Conservation (phyloP, 2,329 filamentous ascomycete genomes). For the Verticillium tricorpus region DNA sequence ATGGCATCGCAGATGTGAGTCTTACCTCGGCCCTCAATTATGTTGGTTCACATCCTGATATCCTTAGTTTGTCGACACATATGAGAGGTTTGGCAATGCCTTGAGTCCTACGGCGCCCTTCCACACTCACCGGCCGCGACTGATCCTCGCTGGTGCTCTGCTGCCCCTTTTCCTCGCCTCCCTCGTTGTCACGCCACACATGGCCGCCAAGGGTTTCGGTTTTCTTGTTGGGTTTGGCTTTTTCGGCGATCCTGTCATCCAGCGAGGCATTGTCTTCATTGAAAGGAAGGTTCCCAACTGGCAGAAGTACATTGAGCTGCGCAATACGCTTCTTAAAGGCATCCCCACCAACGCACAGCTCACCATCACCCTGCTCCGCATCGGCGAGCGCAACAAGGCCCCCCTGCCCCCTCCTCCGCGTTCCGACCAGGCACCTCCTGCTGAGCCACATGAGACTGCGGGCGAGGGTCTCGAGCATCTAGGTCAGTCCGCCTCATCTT, state of each 20-base stretch:
- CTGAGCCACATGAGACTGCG: conserved; percentile 38
- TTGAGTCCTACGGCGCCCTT: conserved; percentile 63
- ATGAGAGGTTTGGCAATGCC: conserved; percentile 48
- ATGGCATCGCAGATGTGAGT: conserved; percentile 38
- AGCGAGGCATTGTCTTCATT: conserved; percentile 51
- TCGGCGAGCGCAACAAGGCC: conserved; percentile 76
- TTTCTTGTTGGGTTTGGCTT: conserved; percentile 70
- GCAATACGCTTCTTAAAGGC: conserved; percentile 73
- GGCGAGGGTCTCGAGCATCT: conserved; percentile 29
- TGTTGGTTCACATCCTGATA: neutral
- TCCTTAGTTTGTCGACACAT: conserved; percentile 37
- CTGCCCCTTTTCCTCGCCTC: conserved; percentile 48
- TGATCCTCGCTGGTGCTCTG: conserved; percentile 50
- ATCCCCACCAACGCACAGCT: conserved; percentile 85
- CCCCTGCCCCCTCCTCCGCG: conserved; percentile 61
- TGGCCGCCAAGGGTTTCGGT: conserved; percentile 59
- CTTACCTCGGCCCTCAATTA: neutral
- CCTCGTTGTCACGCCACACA: conserved; percentile 51
- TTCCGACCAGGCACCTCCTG: conserved; percentile 27
- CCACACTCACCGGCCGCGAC: conserved; percentile 43
- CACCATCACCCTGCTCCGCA: conserved; percentile 72
- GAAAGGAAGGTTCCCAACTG: conserved; percentile 62
- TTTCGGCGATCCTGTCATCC: conserved; percentile 74
- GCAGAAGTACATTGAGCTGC: conserved; percentile 69
- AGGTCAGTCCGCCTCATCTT: conserved; percentile 19